These are phyloP conservation scores for Lactifluus piperatus DNA, from an alignment of 768 basidiomycete genomes.

Conservation along the genomic window DNA sequence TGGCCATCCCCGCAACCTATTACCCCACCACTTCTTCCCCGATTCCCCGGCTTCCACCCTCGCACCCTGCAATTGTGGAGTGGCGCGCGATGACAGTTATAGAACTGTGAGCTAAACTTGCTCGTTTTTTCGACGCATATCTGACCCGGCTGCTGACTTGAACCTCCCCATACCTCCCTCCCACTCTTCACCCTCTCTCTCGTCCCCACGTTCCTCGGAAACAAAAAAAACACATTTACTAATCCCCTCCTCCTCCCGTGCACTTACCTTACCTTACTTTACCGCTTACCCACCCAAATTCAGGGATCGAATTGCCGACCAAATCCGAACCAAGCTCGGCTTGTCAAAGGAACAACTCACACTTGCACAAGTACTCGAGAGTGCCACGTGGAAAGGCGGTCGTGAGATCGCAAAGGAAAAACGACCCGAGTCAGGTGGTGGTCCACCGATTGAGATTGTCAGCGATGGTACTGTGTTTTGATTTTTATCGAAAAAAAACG, in stretches of 20 bases:
- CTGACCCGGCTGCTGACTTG: too few species aligned
- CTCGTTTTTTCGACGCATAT: too few species aligned
- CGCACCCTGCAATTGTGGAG: conserved; percentile 88
- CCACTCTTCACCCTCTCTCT: too few species aligned
- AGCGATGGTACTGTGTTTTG: conserved; percentile 82
- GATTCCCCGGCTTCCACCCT: conserved; percentile 58
- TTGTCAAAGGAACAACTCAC: conserved; percentile 47
- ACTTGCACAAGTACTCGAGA: conserved; percentile 85
- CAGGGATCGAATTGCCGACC: conserved; percentile 74
- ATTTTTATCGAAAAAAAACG: too few species aligned
- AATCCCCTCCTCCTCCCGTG: not conserved
- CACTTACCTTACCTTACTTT: too few species aligned
- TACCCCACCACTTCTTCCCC: conserved; percentile 38
- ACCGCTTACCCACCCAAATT: not conserved
- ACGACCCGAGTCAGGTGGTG: conserved; percentile 63
- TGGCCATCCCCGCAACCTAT: conserved; percentile 37
- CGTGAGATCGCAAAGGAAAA: conserved; percentile 81
- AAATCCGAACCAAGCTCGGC: conserved; percentile 52
- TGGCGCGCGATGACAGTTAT: conserved; percentile 97
- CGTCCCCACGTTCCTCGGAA: not conserved
- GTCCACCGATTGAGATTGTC: conserved; percentile 79
- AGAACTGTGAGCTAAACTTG: too few species aligned
- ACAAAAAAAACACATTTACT: not conserved
- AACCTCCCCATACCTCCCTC: too few species aligned
- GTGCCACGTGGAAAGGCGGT: conserved; percentile 96